Percentiles rank a stretch among this genome's conserved stretches.
phyloP scores from a whole-genome alignment of 192 early-diverging fungal genomes.

The Radiomyces spectabilis region DNA sequence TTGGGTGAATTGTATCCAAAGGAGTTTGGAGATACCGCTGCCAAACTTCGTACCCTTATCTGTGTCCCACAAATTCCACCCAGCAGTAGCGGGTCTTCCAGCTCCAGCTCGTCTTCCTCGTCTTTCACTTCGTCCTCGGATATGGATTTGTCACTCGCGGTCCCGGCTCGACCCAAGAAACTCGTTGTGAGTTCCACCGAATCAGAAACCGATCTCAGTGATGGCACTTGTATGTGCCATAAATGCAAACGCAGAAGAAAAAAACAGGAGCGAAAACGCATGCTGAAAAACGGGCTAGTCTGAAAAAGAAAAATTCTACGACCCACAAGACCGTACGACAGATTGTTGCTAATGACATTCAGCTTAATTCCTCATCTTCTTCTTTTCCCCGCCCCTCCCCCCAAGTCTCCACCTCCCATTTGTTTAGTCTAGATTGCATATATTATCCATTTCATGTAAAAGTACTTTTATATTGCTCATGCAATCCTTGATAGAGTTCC shows the following conservation, averaged over 20 bases:
- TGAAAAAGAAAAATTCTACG: too few species aligned
- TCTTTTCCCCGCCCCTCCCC: too few species aligned
- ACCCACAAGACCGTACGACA: too few species aligned
- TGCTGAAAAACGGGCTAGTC: too few species aligned
- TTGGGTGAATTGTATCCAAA: slow-evolving; percentile 25
- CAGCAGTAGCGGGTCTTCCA: slow-evolving; percentile 32
- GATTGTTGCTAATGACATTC: too few species aligned
- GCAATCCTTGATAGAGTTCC: too few species aligned
- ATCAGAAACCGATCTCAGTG: slow-evolving; percentile 36
- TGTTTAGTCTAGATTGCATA: too few species aligned
- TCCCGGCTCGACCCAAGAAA: background rate
- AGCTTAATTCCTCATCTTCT: too few species aligned
- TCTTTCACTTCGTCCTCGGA: background rate
- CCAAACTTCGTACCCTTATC: slow-evolving; percentile 30
- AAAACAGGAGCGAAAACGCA: slow-evolving; percentile 3
- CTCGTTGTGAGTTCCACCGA: slow-evolving; percentile 13
- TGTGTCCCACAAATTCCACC: slow-evolving; percentile 37
- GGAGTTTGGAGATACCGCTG: slow-evolving; percentile 27
- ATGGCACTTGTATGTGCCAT: slow-evolving; percentile 50
- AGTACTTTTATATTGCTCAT: too few species aligned
- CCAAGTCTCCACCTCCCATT: too few species aligned
- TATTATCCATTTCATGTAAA: too few species aligned
- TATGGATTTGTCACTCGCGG: background rate
- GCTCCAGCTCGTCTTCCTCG: slow-evolving; percentile 11
- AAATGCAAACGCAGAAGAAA: slow-evolving; percentile 47